A percentile compares a stretch with the other conserved stretches of the same genome.
Conservation (phyloP, 148 eudicot species). For the Suaeda aralocaspica region DNA sequence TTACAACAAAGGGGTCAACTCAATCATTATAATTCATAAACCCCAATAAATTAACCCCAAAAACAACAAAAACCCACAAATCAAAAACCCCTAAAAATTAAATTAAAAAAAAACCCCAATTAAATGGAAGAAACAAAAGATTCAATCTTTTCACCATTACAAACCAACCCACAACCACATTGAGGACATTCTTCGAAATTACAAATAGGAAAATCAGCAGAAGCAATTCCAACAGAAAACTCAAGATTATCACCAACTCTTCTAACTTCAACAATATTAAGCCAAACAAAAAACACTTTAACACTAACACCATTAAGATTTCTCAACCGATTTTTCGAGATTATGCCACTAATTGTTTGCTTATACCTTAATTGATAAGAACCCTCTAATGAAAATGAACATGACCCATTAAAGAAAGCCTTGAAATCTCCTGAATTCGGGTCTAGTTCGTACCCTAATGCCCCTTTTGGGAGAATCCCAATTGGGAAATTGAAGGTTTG, state of each 20-base stretch:
- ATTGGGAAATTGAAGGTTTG: constrained; percentile 49
- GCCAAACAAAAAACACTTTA: constrained; percentile 52
- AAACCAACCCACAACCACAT: constrained; percentile 72
- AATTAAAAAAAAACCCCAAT: too few relatives aligned
- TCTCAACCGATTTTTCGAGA: constrained; percentile 40
- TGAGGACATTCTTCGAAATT: constrained; percentile 53
- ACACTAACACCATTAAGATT: constrained; percentile 53
- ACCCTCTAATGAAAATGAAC: constrained; percentile 58
- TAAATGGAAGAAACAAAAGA: constrained; percentile 38
- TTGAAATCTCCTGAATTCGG: constrained; percentile 40
- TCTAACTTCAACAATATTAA: constrained; percentile 57
- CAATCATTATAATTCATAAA: neutral
- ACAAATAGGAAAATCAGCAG: constrained; percentile 49
- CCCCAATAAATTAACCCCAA: constrained; percentile 17
- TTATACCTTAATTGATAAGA: constrained; percentile 56
- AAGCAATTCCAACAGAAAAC: constrained; percentile 65
- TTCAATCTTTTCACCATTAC: constrained; percentile 26
- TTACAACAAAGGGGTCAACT: neutral
- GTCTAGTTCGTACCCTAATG: constrained; percentile 47
- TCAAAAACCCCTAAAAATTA: constrained; percentile 5
- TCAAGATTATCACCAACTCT: constrained; percentile 47
- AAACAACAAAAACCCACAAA: constrained; percentile 18
- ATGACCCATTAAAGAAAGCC: constrained; percentile 41
- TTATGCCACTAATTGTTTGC: constrained; percentile 44
- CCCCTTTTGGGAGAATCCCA: constrained; percentile 56